phyloP scores from a whole-genome alignment of 2,329 filamentous ascomycete genomes.

The Aureobasidium pullulans region DNA sequence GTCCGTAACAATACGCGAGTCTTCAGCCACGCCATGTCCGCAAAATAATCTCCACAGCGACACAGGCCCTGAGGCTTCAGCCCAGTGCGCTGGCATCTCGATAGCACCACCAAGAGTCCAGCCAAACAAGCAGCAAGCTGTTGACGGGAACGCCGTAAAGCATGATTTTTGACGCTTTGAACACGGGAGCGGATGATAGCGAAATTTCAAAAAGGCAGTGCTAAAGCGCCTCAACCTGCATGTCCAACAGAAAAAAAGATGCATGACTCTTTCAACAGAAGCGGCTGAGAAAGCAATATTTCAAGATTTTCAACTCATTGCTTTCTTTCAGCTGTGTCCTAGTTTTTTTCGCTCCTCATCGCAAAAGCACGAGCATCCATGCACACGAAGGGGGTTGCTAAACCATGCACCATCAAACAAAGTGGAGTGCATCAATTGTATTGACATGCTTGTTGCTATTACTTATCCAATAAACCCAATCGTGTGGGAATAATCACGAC shows the following conservation, averaged over 20 bases:
- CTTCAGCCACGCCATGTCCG: neutral
- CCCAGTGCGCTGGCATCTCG: neutral
- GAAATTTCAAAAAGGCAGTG: neutral
- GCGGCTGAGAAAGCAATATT: conserved; percentile 6
- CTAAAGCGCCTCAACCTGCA: neutral
- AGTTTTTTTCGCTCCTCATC: neutral
- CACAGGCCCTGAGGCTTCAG: neutral
- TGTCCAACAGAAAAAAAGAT: neutral
- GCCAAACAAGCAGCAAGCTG: neutral
- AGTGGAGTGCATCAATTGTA: neutral
- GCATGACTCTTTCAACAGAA: conserved; percentile 2
- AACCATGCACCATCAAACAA: neutral
- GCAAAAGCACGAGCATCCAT: conserved; percentile 9
- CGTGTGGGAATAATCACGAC: conserved; percentile 4
- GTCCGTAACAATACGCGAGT: neutral
- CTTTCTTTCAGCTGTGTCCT: neutral
- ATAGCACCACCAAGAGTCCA: neutral
- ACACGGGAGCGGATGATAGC: neutral
- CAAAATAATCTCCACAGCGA: conserved; percentile 1
- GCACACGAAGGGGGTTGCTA: neutral
- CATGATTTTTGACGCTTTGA: neutral
- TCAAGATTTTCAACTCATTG: neutral
- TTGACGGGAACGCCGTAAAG: neutral
- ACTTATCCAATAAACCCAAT: conserved; percentile 9
- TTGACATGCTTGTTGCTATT: neutral